phyloP scores from a whole-genome alignment of 2,329 filamentous ascomycete genomes.

The Cercospora sesami region DNA sequence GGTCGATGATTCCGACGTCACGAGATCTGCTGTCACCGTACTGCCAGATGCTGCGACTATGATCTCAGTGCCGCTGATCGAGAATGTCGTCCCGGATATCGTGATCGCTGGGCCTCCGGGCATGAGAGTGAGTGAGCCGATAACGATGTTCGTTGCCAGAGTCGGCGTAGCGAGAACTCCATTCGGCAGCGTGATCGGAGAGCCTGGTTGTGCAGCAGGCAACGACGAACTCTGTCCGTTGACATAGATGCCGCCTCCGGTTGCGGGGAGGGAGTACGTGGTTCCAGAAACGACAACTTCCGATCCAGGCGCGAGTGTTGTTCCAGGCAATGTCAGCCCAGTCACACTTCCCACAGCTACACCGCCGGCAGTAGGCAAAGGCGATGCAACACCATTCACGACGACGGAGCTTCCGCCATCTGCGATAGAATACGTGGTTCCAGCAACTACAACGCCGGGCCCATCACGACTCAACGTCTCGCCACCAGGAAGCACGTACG shows the following conservation, averaged over 20 bases:
- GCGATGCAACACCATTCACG: constrained; percentile 11
- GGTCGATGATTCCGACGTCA: not conserved
- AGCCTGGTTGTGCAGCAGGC: not conserved
- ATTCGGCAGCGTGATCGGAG: constrained; percentile 12
- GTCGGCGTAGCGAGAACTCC: constrained; percentile 19
- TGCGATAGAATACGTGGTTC: constrained; percentile 5
- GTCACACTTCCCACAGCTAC: constrained; percentile 1
- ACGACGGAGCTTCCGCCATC: constrained; percentile 1
- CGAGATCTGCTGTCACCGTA: constrained; percentile 5
- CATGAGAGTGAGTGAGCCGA: constrained; percentile 18
- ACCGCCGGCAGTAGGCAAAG: constrained; percentile 9
- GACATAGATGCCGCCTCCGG: constrained; percentile 10
- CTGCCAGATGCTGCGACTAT: constrained; percentile 4
- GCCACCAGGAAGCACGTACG: constrained; percentile 14
- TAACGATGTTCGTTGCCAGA: constrained; percentile 7
- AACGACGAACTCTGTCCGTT: constrained; percentile 6
- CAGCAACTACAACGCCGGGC: not conserved
- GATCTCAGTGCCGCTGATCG: constrained; percentile 12
- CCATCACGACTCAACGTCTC: constrained; percentile 22
- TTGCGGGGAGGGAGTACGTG: constrained; percentile 16
- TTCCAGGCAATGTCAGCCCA: constrained; percentile 13
- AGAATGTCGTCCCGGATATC: constrained; percentile 21
- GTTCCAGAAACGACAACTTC: constrained; percentile 17
- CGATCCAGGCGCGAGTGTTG: constrained; percentile 16
- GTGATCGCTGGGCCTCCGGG: constrained; percentile 22